Percentiles rank a stretch among this genome's conserved stretches.
phyloP scores from a whole-genome alignment of 2,329 filamentous ascomycete species.

The Arthrinium phaeospermum region DNA sequence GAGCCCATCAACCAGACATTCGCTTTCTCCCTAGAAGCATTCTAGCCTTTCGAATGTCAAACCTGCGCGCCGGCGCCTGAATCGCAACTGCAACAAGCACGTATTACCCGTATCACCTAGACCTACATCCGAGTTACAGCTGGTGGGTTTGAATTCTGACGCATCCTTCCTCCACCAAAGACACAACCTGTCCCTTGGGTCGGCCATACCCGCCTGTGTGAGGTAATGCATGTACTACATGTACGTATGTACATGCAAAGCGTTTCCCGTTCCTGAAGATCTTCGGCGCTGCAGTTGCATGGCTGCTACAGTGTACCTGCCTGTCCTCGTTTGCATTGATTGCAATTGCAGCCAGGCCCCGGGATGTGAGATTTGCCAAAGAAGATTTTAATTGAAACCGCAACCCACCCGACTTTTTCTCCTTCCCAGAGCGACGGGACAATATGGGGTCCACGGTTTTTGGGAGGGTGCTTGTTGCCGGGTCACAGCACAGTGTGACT shows the following conservation, averaged over 20 bases:
- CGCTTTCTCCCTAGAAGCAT: background rate
- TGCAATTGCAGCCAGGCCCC: background rate
- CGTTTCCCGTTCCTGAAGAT: constrained; percentile 15
- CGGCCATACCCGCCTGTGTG: background rate
- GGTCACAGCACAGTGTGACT: constrained; percentile 8
- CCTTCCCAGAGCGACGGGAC: background rate
- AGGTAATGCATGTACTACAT: too few species aligned
- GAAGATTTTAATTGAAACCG: constrained; percentile 8
- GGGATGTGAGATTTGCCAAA: background rate
- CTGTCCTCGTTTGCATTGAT: background rate
- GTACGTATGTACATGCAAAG: background rate
- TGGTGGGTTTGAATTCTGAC: background rate
- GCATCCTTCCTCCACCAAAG: background rate
- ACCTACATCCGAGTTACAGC: background rate
- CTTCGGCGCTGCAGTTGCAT: background rate
- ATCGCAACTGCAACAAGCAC: background rate
- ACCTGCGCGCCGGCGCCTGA: background rate
- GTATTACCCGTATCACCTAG: background rate
- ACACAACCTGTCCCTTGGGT: background rate
- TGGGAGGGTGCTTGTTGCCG: background rate
- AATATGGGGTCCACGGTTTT: background rate
- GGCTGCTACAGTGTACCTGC: background rate
- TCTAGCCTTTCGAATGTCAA: background rate
- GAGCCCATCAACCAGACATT: background rate
- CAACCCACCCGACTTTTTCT: background rate